Percentiles rank a stretch among this genome's conserved stretches.
Evolutionary conservation across 139 green algal genomes (phyloP).

Genomic region (Chlamydomonas asymmetrica): DNA sequence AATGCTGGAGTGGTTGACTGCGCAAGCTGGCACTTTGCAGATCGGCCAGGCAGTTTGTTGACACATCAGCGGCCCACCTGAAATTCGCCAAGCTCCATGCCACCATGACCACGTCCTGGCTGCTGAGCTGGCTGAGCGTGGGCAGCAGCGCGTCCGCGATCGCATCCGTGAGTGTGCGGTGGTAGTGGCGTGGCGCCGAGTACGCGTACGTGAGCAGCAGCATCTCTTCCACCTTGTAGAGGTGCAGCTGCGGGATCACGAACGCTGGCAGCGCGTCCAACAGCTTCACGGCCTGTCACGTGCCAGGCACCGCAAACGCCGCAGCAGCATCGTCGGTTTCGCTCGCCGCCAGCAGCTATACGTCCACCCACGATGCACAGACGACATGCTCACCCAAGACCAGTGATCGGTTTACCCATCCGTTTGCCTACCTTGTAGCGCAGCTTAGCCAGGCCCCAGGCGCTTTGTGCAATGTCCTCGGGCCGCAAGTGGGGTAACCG

Average conservation of each 20-base stretch:
- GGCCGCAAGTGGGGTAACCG: slow-evolving; percentile 18
- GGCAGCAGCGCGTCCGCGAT: background rate
- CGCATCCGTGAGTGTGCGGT: background rate
- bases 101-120: slow-evolving; percentile 23
- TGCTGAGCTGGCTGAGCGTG: background rate
- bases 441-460: background rate
- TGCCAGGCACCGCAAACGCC: background rate
- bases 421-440: background rate
- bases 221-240: slow-evolving; percentile 4
- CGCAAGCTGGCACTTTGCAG: too few species aligned
- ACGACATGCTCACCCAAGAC: background rate
- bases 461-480: slow-evolving; percentile 11
- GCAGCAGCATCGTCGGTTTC: too few species aligned
- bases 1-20: too few species aligned
- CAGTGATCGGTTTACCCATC: background rate
- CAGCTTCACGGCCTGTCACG: slow-evolving; percentile 13
- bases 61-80: too few species aligned
- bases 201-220: too few species aligned
- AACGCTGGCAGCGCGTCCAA: slow-evolving; percentile 35
- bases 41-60: too few species aligned
- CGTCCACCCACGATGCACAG: background rate
- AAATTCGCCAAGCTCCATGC: slow-evolving; percentile 46
- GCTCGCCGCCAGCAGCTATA: background rate
- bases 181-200: background rate
- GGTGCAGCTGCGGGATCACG: slow-evolving; percentile 3